These are phyloP conservation scores for Ustilago xerochloae DNA, from an alignment of 1,284 basidiomycete genomes.

Conservation along the genomic window DNA sequence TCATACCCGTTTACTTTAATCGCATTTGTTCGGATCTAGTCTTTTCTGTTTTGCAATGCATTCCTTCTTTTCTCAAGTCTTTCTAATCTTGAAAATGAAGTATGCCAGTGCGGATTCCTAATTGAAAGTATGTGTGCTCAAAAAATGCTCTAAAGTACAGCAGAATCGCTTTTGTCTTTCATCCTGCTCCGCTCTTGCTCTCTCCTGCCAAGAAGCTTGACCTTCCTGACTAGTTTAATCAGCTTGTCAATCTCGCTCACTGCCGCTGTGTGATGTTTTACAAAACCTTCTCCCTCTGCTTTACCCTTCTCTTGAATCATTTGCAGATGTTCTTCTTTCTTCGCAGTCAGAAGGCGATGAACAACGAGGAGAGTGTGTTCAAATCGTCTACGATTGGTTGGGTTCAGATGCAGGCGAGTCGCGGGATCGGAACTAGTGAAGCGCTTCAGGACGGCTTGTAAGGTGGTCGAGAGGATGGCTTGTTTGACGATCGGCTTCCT, in stretches of 20 bases:
- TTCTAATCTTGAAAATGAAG: too few relatives aligned
- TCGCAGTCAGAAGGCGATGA: neutral
- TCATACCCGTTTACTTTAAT: too few relatives aligned
- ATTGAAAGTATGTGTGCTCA: too few relatives aligned
- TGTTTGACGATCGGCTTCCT: slow-evolving; percentile 16
- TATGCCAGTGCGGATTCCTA: too few relatives aligned
- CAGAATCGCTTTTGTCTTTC: too few relatives aligned
- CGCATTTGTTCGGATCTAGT: too few relatives aligned
- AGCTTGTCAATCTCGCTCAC: slow-evolving; percentile 2
- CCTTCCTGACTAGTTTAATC: neutral
- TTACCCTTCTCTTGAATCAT: neutral
- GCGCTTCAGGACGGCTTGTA: slow-evolving; percentile 13
- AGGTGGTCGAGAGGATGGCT: slow-evolving; percentile 6
- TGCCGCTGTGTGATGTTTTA: slow-evolving; percentile 2
- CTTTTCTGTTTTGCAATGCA: too few relatives aligned
- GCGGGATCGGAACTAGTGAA: neutral
- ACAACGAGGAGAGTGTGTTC: slow-evolving; percentile 20
- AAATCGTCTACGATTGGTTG: slow-evolving; percentile 19
- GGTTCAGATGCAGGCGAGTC: slow-evolving; percentile 5
- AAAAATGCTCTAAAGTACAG: too few relatives aligned
- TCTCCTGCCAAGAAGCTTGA: slow-evolving; percentile 1
- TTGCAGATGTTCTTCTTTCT: neutral
- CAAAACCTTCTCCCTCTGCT: neutral
- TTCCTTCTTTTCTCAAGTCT: too few relatives aligned
- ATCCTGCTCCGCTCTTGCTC: neutral